phyloP scores from a whole-genome alignment of 345 rosid species.

The Melaleuca quinquenervia region DNA sequence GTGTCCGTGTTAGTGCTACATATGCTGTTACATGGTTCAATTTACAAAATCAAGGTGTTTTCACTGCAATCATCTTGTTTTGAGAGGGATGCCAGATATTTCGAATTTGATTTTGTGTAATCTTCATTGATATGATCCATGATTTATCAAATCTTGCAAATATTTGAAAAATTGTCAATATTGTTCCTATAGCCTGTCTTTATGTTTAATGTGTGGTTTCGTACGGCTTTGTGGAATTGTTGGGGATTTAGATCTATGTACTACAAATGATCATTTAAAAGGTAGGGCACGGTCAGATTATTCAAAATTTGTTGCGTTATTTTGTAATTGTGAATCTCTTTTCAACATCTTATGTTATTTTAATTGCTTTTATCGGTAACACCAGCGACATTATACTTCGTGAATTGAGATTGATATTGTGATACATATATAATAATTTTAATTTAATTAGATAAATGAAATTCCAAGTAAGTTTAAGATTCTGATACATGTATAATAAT shows the following conservation, averaged over 20 bases:
- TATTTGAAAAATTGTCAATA: neutral
- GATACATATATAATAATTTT: neutral
- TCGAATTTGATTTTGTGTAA: neutral
- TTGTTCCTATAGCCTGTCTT: neutral
- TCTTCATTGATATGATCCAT: neutral
- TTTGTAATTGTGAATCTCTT: too few species aligned
- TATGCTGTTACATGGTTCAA: neutral
- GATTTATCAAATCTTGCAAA: neutral
- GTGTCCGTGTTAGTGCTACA: too few species aligned
- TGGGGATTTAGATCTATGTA: neutral
- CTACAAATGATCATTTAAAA: neutral
- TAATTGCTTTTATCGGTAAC: too few species aligned
- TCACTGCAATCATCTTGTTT: neutral
- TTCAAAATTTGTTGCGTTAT: too few species aligned
- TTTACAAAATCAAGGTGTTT: neutral
- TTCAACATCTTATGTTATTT: too few species aligned
- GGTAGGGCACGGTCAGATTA: neutral
- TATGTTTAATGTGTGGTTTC: neutral
- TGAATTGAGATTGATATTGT: neutral
- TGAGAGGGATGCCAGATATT: neutral
- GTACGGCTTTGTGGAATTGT: neutral
- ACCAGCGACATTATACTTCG: too few species aligned
- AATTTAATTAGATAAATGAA: neutral
- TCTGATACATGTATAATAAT: neutral
- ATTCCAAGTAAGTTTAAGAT: neutral